Percentiles rank a stretch among this genome's conserved stretches.
Evolutionary conservation across 345 rosid species (phyloP).

Genomic region (Acer yangbiense): DNA sequence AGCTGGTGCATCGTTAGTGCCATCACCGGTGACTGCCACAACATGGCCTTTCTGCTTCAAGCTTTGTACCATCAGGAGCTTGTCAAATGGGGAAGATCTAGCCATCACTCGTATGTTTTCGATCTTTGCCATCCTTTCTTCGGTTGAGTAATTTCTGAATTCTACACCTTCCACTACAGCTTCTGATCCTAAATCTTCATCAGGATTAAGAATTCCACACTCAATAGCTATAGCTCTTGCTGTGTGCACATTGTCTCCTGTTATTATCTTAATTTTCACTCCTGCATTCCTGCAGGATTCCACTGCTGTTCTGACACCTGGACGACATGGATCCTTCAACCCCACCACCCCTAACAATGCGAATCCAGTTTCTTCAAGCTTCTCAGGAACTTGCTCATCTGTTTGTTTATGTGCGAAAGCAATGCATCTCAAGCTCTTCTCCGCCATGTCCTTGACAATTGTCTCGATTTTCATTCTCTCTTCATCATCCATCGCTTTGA

Average conservation of each 20-base stretch:
- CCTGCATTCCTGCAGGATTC: slow-evolving; percentile 38
- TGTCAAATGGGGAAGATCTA: slow-evolving; percentile 55
- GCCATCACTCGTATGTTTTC: slow-evolving; percentile 46
- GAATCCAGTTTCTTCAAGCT: slow-evolving; percentile 32
- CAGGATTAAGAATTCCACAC: slow-evolving; percentile 37
- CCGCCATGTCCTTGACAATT: slow-evolving; percentile 44
- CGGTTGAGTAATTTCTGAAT: slow-evolving; percentile 33
- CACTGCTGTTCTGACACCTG: slow-evolving; percentile 42
- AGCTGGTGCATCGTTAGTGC: slow-evolving; percentile 60
- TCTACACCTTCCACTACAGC: slow-evolving; percentile 38
- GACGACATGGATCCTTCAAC: slow-evolving; percentile 49
- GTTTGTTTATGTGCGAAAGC: slow-evolving; percentile 41
- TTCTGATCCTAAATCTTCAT: slow-evolving; percentile 3
- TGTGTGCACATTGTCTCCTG: slow-evolving; percentile 41
- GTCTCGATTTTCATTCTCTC: slow-evolving; percentile 23
- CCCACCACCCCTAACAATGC: slow-evolving; percentile 41
- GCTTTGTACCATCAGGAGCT: slow-evolving; percentile 50
- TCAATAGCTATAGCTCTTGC: slow-evolving; percentile 45
- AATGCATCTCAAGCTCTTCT: slow-evolving; percentile 49
- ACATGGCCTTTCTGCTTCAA: slow-evolving; percentile 43
- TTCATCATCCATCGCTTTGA: slow-evolving; percentile 30
- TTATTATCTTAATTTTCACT: slow-evolving; percentile 41
- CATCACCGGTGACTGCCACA: slow-evolving; percentile 59
- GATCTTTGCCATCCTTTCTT: slow-evolving; percentile 30
- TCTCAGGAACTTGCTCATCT: background rate